Evolutionary conservation across 108 stramenopile genomes (phyloP), one percentile per base, ranked within the genome.

Genomic region (Skeletonema tropicum): DNA sequence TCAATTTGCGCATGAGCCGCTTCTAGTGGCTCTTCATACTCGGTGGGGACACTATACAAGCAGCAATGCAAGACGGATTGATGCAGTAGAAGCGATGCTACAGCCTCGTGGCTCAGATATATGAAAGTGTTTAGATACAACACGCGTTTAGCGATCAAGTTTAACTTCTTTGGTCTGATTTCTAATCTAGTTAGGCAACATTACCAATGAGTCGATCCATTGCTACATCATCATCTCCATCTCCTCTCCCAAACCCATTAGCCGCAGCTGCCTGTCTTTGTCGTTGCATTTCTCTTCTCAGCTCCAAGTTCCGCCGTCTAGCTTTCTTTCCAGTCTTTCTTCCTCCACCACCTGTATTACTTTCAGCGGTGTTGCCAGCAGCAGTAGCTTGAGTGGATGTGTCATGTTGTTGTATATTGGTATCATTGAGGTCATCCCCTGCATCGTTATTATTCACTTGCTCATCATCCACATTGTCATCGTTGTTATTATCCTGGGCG

Each of bases 211-310:
- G 23, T 10, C 5, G 52, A 55, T 55, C 52, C 21, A 55, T 55
- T 2, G 52, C 52, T 10, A 7, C 23, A 8, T 5, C n/a, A 23
- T 55, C 52, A 55, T 55, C 52, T n/a, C 48, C 48, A 49, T 21
- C 17, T 7, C 52, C 52, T 55, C 52, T 55, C 23, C 63, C 84
- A 76, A 90, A 88, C 36, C 90, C 94, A 76, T 92, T 78, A 1
- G 83, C 91, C 21, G 71, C 73, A n/a, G 94, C 94, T 4, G 89
- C 91, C 60, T 89, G 84, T 36, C 94, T 71, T 78, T 92, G 91
- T 11, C 75, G 86, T 57, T 84, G 85, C 25, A 88, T 55, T 41
- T 95, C 94, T 48, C 87, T 80, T 21, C 90, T 76, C 58, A 86
- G 78, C 35, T 91, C 89, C 63, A 88, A 42, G 57, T 89, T 86